Evolutionary conservation across 2,329 filamentous ascomycete genomes (phyloP).

Genomic region (Neonectria ditissima): DNA sequence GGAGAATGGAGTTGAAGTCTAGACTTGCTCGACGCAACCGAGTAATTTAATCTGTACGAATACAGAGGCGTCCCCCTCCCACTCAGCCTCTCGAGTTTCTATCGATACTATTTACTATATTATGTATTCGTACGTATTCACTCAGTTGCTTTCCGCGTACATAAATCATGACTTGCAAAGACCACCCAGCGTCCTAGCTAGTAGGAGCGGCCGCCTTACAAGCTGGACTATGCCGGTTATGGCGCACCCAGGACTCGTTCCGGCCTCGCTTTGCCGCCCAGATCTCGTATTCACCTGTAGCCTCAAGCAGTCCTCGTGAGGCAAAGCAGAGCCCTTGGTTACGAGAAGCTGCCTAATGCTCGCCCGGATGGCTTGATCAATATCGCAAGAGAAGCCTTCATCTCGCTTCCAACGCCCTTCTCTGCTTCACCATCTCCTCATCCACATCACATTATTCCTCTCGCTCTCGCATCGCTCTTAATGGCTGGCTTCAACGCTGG

Average conservation of each 20-base stretch:
- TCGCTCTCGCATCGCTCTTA: background rate
- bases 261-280: background rate
- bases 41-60: too few species aligned
- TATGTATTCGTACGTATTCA: too few species aligned
- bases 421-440: slow-evolving; percentile 2
- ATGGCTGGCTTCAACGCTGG: slow-evolving; percentile 34
- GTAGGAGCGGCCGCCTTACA: slow-evolving; percentile 18
- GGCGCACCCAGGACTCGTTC: slow-evolving; percentile 5
- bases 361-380: background rate
- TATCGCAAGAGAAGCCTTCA: background rate
- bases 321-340: slow-evolving; percentile 6
- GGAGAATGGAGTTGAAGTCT: background rate
- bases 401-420: slow-evolving; percentile 5
- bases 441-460: background rate
- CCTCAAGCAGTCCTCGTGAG: background rate
- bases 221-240: slow-evolving; percentile 17
- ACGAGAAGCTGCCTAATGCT: slow-evolving; percentile 17
- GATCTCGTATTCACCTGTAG: slow-evolving; percentile 12
- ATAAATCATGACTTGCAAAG: too few species aligned
- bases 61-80: too few species aligned
- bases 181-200: too few species aligned
- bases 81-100: too few species aligned
- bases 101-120: too few species aligned
- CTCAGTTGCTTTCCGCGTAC: too few species aligned
- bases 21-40: background rate